A percentile compares a stretch with the other conserved stretches of the same genome.
These are phyloP conservation scores for Mycena maculata DNA, from an alignment of 768 basidiomycete species.

Conservation along the genomic window DNA sequence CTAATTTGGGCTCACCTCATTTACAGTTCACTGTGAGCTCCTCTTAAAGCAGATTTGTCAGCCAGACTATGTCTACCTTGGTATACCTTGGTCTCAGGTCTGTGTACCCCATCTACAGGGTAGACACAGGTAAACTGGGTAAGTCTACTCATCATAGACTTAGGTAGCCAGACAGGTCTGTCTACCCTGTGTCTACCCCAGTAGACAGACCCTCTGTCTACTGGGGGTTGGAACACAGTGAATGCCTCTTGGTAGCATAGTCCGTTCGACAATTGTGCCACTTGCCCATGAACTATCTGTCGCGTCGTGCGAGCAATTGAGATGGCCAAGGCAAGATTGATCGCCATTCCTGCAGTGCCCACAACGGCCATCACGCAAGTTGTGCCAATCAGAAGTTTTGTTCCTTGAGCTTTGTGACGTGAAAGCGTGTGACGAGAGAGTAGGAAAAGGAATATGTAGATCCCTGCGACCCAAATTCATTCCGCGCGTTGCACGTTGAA, in stretches of 20 bases:
- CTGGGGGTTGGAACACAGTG: too few relatives aligned
- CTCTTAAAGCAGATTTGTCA: too few relatives aligned
- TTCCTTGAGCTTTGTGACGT: background rate
- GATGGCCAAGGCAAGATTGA: background rate
- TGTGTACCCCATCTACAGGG: too few relatives aligned
- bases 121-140: too few relatives aligned
- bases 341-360: background rate
- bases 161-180: too few relatives aligned
- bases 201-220: too few relatives aligned
- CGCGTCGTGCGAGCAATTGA: background rate
- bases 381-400: constrained; percentile 4
- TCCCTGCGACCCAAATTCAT: background rate
- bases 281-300: background rate
- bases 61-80: too few relatives aligned
- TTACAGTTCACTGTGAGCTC: too few relatives aligned
- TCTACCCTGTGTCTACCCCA: too few relatives aligned
- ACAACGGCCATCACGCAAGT: background rate
- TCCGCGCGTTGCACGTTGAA: background rate
- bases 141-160: too few relatives aligned
- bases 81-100: too few relatives aligned
- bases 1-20: too few relatives aligned
- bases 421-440: background rate
- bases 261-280: background rate
- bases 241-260: background rate
- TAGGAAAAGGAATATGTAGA: background rate